These are phyloP conservation scores for Echinosophora koreensis DNA, from an alignment of 306 rosid species.

Conservation along the genomic window DNA sequence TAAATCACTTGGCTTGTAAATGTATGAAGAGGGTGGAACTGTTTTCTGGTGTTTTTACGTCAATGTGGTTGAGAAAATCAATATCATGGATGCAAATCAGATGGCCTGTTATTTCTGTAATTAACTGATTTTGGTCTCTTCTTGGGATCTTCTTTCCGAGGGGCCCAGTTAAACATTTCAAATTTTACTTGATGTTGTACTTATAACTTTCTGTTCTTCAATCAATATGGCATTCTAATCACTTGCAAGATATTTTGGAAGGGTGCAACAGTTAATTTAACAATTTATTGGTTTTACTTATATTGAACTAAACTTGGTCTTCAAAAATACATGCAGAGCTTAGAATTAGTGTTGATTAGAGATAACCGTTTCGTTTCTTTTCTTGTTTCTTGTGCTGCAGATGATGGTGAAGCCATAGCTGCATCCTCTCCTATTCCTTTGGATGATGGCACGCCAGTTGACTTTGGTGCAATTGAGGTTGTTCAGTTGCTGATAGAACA, in stretches of 20 bases:
- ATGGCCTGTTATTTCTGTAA: background rate
- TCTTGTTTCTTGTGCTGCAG: constrained; percentile 52
- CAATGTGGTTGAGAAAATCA: background rate
- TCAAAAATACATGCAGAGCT: constrained; percentile 15
- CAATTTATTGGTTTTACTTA: background rate
- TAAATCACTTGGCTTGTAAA: constrained; percentile 16
- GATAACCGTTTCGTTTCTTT: constrained; percentile 17
- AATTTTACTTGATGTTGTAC: constrained; percentile 4
- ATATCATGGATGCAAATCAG: background rate
- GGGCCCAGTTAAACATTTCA: constrained; percentile 12
- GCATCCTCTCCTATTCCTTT: constrained; percentile 91
- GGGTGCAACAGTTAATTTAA: constrained; percentile 9
- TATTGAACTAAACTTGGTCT: constrained; percentile 9
- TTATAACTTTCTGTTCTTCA: constrained; percentile 2
- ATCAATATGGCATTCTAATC: constrained; percentile 29
- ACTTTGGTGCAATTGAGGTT: constrained; percentile 90
- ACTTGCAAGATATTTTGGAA: background rate
- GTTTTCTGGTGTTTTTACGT: constrained; percentile 7
- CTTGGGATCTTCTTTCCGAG: background rate
- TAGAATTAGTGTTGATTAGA: constrained; percentile 28
- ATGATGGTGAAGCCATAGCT: constrained; percentile 68
- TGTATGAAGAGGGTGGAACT: background rate
- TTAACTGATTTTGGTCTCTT: constrained; percentile 8
- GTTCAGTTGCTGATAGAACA: constrained; percentile 94
- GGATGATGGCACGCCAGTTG: constrained; percentile 85